Conservation (phyloP, 2,329 filamentous ascomycete species). For the Dactylellina leptospora region DNA sequence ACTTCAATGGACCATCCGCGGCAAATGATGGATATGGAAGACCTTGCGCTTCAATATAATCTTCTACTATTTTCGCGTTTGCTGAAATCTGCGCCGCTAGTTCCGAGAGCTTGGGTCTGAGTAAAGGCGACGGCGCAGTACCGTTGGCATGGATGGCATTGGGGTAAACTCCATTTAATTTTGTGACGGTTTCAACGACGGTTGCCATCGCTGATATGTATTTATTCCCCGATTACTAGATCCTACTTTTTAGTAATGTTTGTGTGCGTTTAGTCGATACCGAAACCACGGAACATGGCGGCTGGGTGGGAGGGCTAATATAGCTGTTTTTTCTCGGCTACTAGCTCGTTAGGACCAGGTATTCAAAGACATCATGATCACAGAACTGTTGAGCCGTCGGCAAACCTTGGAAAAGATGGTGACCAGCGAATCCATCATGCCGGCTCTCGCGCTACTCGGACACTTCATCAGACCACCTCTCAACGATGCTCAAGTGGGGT, state of each 20-base stretch:
- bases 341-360: neutral
- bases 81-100: constrained; percentile 39
- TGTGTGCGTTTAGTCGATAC: neutral
- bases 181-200: neutral
- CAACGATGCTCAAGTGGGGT: neutral
- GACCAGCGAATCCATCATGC: neutral
- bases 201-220: neutral
- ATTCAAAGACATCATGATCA: neutral
- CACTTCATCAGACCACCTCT: constrained; percentile 17
- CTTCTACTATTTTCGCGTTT: constrained; percentile 41
- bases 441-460: constrained; percentile 11
- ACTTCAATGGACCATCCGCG: constrained; percentile 29
- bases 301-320: neutral
- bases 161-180: neutral
- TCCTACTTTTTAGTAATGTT: neutral
- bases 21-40: constrained; percentile 43
- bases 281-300: neutral
- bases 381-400: neutral
- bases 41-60: constrained; percentile 41
- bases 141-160: neutral
- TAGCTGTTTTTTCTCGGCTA: neutral
- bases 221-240: neutral
- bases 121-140: constrained; percentile 2
- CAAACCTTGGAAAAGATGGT: neutral
- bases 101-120: constrained; percentile 40